Percentiles rank a stretch among this genome's conserved stretches.
phyloP scores from a whole-genome alignment of 306 rosid species.

The Trichosanthes cucumerina region DNA sequence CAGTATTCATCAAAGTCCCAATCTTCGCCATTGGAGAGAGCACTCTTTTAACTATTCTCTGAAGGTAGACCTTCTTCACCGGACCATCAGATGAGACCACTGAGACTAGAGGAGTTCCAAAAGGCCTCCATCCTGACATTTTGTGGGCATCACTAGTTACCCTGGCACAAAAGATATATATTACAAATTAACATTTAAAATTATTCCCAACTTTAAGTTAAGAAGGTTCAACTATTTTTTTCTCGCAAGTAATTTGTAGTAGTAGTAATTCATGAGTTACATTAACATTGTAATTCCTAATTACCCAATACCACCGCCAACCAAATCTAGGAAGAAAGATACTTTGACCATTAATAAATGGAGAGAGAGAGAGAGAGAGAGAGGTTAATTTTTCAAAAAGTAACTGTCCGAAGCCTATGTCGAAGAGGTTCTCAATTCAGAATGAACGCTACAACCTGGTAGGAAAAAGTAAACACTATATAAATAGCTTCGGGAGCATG shows the following conservation, averaged over 20 bases:
- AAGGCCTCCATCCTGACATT: slow-evolving; percentile 76
- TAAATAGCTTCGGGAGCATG: neutral
- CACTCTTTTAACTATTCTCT: slow-evolving; percentile 45
- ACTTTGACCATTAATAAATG: neutral
- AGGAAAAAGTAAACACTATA: neutral
- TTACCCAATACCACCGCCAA: neutral
- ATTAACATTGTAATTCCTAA: neutral
- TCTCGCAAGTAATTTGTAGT: neutral
- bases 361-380: too few relatives aligned
- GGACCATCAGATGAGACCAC: slow-evolving; percentile 57
- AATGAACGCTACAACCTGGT: neutral
- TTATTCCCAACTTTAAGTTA: neutral
- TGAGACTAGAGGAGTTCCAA: slow-evolving; percentile 69
- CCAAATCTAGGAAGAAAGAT: neutral
- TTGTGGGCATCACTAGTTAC: slow-evolving; percentile 38
- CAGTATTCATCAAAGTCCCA: slow-evolving; percentile 30
- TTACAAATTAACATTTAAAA: neutral
- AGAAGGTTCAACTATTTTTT: neutral
- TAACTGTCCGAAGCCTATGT: neutral
- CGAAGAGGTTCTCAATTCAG: neutral
- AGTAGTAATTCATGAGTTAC: neutral
- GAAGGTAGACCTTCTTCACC: slow-evolving; percentile 58
- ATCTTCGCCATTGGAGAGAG: slow-evolving; percentile 63
- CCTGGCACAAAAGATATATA: slow-evolving; percentile 29
- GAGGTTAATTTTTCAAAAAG: neutral